Conservation (phyloP, 805 yeast species). For the Metschnikowia rubicola region DNA sequence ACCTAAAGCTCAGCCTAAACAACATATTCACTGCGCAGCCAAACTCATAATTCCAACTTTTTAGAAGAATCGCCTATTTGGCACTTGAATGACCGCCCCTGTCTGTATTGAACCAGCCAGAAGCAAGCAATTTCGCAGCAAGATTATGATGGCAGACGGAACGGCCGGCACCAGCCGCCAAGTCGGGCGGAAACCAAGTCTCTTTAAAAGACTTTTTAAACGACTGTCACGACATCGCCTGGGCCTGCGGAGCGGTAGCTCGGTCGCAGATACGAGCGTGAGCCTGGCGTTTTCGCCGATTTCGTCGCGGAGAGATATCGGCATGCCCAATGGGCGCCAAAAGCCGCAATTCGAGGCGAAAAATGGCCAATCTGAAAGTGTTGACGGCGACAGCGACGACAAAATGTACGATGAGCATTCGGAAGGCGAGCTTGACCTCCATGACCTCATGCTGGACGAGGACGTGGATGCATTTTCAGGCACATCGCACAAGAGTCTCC, state of each 20-base stretch:
- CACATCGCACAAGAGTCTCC: slow-evolving; percentile 15
- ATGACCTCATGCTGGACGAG: slow-evolving; percentile 17
- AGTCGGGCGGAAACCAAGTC: neutral
- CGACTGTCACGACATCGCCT: neutral
- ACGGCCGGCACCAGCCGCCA: too few relatives aligned
- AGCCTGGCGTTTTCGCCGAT: neutral
- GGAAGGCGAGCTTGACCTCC: slow-evolving; percentile 13
- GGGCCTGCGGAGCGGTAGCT: neutral
- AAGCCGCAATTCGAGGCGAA: too few relatives aligned
- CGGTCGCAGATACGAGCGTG: neutral
- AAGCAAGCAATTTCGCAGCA: neutral
- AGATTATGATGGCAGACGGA: neutral
- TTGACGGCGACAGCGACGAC: neutral
- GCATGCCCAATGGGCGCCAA: too few relatives aligned
- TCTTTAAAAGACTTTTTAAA: slow-evolving; percentile 3
- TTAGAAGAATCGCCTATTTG: too few relatives aligned
- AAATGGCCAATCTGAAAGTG: too few relatives aligned
- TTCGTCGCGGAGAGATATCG: neutral
- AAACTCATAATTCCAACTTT: too few relatives aligned
- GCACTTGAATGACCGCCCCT: too few relatives aligned
- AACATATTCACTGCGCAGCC: too few relatives aligned
- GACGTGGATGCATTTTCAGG: slow-evolving; percentile 11
- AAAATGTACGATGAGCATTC: slow-evolving; percentile 11
- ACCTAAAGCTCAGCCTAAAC: too few relatives aligned
- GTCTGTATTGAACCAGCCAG: too few relatives aligned